Base-by-base conservation (phyloP, 805 yeast genomes). In the Ogataea glucozyma region DNA sequence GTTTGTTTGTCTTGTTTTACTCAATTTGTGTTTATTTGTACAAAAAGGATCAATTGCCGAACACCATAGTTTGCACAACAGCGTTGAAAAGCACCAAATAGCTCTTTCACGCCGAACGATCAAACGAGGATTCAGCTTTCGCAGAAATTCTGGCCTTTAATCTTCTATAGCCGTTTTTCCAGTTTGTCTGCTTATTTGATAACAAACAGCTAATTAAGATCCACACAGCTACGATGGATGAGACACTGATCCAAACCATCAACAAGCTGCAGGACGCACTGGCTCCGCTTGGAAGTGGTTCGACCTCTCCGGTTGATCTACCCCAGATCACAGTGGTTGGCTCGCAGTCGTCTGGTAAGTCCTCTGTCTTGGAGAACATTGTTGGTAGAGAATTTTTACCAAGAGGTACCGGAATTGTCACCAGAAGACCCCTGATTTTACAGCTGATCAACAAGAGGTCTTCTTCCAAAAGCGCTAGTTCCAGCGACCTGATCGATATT, bases 291-390 rank as follows among this genome's bases (percentile, higher is more conserved):
- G 98, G 97, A 18, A 90, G 90, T 21, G 93, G 95, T 19, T 79
- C 95, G 8, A 69, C 78, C 31, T 85, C 93, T n/a, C 95, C 96
- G 11, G 88, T 88, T 41, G 96, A 88, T 65, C 73, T 88, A 52
- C 96, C 96, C 12, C 96, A 88, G 65, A 88, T 88, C 59, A 88
- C 96, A n/a, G 96, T 88, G 26, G 96, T 88, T 33, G 96, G 96
- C 30, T 87, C 95, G 4, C 96, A 88, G 63, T 86, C 95, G 31
- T 75, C 85, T 48, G 96, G 96, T 51, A 88, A 88, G 67, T 83
- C 91, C 18, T 87, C 95, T 0, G 96, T 88, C 14, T 75, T 88
- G 55, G 96, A 88, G 64, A 88, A 88, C 69, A 86, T 88, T 52
- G 96, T 89, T 31, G 96, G 96, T 11, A 76, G 95, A 58, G 96